These are phyloP conservation scores for Aciculosporium take DNA, from an alignment of 2,329 filamentous ascomycete species.

Conservation along the genomic window DNA sequence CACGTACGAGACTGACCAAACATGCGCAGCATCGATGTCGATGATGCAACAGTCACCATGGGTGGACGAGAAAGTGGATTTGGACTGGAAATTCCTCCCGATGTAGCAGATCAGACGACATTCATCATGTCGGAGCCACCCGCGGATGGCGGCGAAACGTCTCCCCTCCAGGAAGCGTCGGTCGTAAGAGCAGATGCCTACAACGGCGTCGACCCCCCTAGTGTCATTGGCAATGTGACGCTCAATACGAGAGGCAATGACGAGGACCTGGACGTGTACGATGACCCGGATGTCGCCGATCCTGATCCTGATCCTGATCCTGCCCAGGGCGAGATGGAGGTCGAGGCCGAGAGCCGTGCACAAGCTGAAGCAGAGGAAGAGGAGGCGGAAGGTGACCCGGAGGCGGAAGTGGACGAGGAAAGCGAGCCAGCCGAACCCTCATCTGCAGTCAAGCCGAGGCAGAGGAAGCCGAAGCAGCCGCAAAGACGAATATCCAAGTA, in stretches of 20 bases:
- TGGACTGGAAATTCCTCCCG: conserved; percentile 33
- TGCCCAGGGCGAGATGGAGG: background rate
- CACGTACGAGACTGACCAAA: background rate
- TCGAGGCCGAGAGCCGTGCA: background rate
- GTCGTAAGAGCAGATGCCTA: background rate
- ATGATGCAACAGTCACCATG: conserved; percentile 24
- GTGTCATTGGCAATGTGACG: conserved; percentile 5
- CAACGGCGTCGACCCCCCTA: background rate
- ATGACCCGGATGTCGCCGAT: background rate
- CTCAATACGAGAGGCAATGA: conserved; percentile 5
- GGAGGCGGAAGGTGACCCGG: background rate
- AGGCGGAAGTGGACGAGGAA: background rate
- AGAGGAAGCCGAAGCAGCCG: conserved; percentile 15
- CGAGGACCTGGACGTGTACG: background rate
- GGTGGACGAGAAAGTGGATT: conserved; percentile 34
- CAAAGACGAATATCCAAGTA: conserved; percentile 46
- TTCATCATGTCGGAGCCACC: conserved; percentile 30
- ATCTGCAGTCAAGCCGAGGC: conserved; percentile 1
- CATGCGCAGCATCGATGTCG: conserved; percentile 23
- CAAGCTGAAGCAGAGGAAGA: background rate
- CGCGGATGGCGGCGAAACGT: conserved; percentile 15
- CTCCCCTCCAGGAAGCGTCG: conserved; percentile 6
- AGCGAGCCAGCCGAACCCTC: background rate
- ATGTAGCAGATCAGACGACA: conserved; percentile 34
- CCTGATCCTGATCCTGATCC: background rate